Percentiles rank a stretch among this genome's conserved stretches.
Conservation (phyloP, 768 basidiomycete species). For the Saitozyma podzolica region DNA sequence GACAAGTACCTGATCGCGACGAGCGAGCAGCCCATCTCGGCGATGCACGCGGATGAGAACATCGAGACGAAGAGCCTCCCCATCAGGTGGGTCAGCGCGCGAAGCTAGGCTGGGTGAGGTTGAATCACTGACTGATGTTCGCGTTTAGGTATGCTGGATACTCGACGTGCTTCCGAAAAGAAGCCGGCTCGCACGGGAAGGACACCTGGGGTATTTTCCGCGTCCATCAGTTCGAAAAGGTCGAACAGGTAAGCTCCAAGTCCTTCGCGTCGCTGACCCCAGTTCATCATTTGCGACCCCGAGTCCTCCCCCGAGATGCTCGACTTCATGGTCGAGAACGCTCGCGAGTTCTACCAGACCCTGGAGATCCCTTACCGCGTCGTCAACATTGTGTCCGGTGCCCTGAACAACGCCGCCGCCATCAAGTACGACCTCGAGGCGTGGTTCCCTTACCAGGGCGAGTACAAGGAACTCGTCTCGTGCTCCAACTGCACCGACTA, state of each 20-base stretch:
- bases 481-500: slow-evolving; percentile 99
- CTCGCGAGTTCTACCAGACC: slow-evolving; percentile 95
- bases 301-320: slow-evolving; percentile 93
- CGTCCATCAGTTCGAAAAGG: slow-evolving; percentile 98
- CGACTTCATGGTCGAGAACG: slow-evolving; percentile 82
- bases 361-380: slow-evolving; percentile 88
- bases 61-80: slow-evolving; percentile 93
- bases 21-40: slow-evolving; percentile 97
- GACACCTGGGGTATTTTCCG: slow-evolving; percentile 99
- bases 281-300: slow-evolving; percentile 93
- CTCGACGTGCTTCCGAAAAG: slow-evolving; percentile 95
- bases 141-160: slow-evolving; percentile 56
- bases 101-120: neutral
- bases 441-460: slow-evolving; percentile 98
- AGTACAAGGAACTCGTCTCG: slow-evolving; percentile 95
- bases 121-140: neutral
- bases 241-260: slow-evolving; percentile 63
- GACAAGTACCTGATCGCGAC: slow-evolving; percentile 99
- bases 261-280: slow-evolving; percentile 31
- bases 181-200: slow-evolving; percentile 93
- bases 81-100: slow-evolving; percentile 62
- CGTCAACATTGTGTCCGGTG: slow-evolving; percentile 92
- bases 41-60: slow-evolving; percentile 94
- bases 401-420: slow-evolving; percentile 91
- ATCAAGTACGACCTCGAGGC: slow-evolving; percentile 98